These are phyloP conservation scores for Bryoerythrophyllum caledonicum DNA, from an alignment of 225 moss, liverwort and hornwort species.

Conservation along the genomic window DNA sequence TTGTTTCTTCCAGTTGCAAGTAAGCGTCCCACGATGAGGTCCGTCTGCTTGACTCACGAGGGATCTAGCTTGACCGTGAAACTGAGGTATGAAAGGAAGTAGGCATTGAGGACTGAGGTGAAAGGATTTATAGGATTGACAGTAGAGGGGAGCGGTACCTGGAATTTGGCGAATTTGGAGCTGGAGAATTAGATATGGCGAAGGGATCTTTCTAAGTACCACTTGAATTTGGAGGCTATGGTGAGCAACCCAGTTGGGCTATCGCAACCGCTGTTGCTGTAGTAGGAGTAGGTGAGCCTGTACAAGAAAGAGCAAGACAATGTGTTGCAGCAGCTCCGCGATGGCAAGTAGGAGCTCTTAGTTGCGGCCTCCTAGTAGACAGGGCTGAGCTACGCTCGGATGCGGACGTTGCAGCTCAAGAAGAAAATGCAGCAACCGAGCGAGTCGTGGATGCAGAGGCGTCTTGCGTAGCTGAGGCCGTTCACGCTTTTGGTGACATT, in stretches of 20 bases:
- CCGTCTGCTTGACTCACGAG: neutral
- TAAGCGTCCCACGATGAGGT: neutral
- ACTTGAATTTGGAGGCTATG: constrained; percentile 20
- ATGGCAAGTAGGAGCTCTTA: constrained; percentile 43
- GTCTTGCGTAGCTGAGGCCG: constrained; percentile 16
- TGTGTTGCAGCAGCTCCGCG: constrained; percentile 32
- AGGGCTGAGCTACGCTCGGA: constrained; percentile 34
- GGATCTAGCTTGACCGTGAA: neutral
- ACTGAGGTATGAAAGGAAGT: neutral
- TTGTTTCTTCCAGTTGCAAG: neutral
- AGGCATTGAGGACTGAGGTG: too few species aligned
- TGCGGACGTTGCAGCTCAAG: constrained; percentile 15
- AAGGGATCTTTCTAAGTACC: neutral
- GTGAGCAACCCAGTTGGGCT: neutral
- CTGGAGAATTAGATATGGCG: neutral
- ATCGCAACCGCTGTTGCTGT: constrained; percentile 30
- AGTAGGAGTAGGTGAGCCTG: constrained; percentile 8
- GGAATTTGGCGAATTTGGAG: neutral
- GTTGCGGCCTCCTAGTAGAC: constrained; percentile 24
- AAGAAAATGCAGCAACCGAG: neutral
- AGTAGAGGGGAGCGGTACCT: neutral
- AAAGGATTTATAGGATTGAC: neutral
- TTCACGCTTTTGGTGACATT: constrained; percentile 18
- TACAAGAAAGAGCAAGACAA: constrained; percentile 32
- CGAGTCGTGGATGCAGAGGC: constrained; percentile 24